These are phyloP conservation scores for Schizophyllum commune DNA, from an alignment of 1,284 basidiomycete species.

Conservation along the genomic window DNA sequence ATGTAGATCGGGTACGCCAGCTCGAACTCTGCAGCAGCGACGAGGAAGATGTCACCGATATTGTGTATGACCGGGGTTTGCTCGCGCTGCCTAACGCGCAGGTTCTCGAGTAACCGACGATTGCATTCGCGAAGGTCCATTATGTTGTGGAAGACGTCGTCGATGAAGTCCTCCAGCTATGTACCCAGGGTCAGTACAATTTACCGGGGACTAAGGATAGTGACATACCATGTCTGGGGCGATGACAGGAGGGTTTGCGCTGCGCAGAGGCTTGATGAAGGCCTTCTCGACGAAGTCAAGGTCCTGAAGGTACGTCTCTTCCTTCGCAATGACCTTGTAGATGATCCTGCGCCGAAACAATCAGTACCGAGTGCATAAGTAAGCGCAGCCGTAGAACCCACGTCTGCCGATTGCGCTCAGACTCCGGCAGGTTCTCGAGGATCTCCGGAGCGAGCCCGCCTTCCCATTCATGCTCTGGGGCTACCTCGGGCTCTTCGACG, in stretches of 20 bases:
- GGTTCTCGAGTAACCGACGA: constrained; percentile 71
- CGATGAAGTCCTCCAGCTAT: constrained; percentile 72
- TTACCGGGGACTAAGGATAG: background rate
- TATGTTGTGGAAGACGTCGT: constrained; percentile 85
- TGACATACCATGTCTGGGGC: constrained; percentile 18
- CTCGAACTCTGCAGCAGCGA: constrained; percentile 84
- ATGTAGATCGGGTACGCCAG: constrained; percentile 84
- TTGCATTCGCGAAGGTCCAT: constrained; percentile 80
- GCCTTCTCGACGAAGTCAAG: constrained; percentile 78
- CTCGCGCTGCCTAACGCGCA: constrained; percentile 86
- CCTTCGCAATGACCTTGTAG: constrained; percentile 84
- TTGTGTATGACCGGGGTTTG: constrained; percentile 66
- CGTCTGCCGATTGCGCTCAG: constrained; percentile 83
- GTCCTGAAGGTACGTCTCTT: constrained; percentile 88
- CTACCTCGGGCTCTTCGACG: background rate
- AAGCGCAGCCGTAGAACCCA: constrained; percentile 23
- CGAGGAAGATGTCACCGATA: constrained; percentile 71
- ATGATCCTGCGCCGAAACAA: constrained; percentile 56
- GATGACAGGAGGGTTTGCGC: constrained; percentile 72
- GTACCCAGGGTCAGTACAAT: constrained; percentile 26
- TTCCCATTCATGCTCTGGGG: constrained; percentile 42
- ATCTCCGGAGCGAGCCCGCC: constrained; percentile 63
- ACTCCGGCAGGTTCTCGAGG: constrained; percentile 60
- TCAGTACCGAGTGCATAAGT: constrained; percentile 4
- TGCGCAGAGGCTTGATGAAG: constrained; percentile 75